These are phyloP conservation scores for Mucor saturninus DNA, from an alignment of 371 early-diverging fungal genomes.

Conservation along the genomic window DNA sequence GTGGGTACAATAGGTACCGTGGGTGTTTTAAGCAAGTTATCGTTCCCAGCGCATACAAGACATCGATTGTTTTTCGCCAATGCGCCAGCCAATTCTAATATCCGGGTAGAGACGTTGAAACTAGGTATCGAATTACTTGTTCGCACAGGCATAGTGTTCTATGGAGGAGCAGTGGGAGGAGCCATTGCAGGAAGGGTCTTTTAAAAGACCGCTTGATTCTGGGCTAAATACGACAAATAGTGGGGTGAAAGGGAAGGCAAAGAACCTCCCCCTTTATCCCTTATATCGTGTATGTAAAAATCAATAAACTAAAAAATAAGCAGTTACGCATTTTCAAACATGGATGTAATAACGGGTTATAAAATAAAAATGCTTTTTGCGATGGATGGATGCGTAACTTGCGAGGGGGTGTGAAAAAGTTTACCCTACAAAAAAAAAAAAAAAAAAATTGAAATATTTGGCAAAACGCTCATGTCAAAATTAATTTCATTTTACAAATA, in stretches of 20 bases:
- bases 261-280: background rate
- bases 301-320: background rate
- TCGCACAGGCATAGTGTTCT: constrained; percentile 41
- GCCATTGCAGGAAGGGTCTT: constrained; percentile 32
- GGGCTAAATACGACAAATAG: background rate
- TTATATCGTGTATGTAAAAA: background rate
- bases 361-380: background rate
- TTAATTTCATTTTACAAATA: no score
- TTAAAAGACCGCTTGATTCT: background rate
- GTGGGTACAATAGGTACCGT: constrained; percentile 31
- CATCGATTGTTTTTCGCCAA: constrained; percentile 49
- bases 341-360: background rate
- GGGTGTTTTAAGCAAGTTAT: constrained; percentile 32
- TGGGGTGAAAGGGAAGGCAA: background rate
- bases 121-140: constrained; percentile 40
- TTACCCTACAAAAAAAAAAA: no score
- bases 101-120: constrained; percentile 42
- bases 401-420: background rate
- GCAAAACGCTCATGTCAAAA: no score
- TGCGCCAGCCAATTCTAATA: constrained; percentile 39
- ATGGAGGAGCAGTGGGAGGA: constrained; percentile 48
- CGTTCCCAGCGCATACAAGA: constrained; percentile 37
- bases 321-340: constrained; percentile 1
- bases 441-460: no score
- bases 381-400: constrained; percentile 2